Evolutionary conservation across 2,329 filamentous ascomycete species (phyloP).

Genomic region (Cladosporium sp.): DNA sequence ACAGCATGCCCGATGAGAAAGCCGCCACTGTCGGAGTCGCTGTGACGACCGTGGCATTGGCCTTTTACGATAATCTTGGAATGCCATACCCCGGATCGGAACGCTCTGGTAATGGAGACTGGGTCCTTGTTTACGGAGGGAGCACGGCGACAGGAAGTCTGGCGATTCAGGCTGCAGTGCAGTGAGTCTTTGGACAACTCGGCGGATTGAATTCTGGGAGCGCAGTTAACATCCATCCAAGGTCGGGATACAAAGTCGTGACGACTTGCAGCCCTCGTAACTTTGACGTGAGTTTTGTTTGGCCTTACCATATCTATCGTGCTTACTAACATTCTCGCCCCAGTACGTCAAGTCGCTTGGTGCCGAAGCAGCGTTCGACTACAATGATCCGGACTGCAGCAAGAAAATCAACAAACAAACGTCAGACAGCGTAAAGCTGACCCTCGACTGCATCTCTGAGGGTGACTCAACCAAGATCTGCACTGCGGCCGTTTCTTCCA

Average conservation of each 20-base stretch:
- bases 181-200: too few species aligned
- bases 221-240: too few species aligned
- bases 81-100: slow-evolving; percentile 47
- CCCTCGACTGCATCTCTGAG: slow-evolving; percentile 54
- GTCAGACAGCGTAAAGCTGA: slow-evolving; percentile 48
- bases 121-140: slow-evolving; percentile 52
- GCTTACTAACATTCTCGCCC: too few species aligned
- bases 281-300: slow-evolving; percentile 34
- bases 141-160: slow-evolving; percentile 52
- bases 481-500: slow-evolving; percentile 43
- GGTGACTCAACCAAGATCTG: slow-evolving; percentile 43
- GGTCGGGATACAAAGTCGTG: slow-evolving; percentile 45
- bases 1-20: slow-evolving; percentile 51
- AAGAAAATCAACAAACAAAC: slow-evolving; percentile 52
- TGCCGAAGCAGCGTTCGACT: slow-evolving; percentile 54
- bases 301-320: too few species aligned
- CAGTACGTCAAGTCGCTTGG: slow-evolving; percentile 51
- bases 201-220: too few species aligned
- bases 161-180: slow-evolving; percentile 51
- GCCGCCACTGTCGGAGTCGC: slow-evolving; percentile 54
- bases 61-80: slow-evolving; percentile 30
- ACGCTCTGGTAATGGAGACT: slow-evolving; percentile 31
- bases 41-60: slow-evolving; percentile 46
- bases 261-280: slow-evolving; percentile 53
- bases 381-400: slow-evolving; percentile 48